Base-by-base conservation (phyloP, 805 yeast species). In the Torulaspora delbrueckii region DNA sequence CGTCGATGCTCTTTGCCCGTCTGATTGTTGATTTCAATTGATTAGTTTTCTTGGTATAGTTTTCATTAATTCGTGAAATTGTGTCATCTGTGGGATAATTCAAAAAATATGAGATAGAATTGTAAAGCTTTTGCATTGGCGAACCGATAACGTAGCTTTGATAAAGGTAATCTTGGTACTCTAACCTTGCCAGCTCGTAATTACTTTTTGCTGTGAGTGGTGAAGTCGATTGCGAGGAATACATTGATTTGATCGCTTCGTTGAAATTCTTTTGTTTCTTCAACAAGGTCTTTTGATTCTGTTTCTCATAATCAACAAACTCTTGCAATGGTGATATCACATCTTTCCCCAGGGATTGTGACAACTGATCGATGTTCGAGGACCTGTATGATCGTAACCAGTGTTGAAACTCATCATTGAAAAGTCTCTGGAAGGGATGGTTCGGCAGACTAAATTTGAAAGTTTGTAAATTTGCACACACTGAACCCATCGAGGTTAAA, bases 101-200 rank as follows among this genome's bases (percentile, higher is more conserved):
- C 10, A 45, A 19, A 24, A 45, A 40, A n/a, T 8, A 14, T 7
- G 38, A 37, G 5, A 46, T 9, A 2, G 49, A 32, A 8, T 22
- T 31, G 14, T 38, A 39, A 4, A 48, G 25, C 18, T 38, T 45
- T 34, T 43, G 46, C 22, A 45, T 8, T 1, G 48, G 49, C 13
- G 46, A 35, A 6, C 52, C 52, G 14, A 42, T 31, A 27, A 35
- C 24, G n/a, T 25, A 34, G n/a, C 40, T 33, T 28, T 48, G 49
- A 13, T 28, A 37, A 8, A 47, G 25, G 40, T 34, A 48, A 19
- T 48, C 43, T 19, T 46, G 52, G 35, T 48, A 53, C 19, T 53
- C 54, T 26, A 51, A 37, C 16, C 57, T 37, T 13, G 46, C 32
- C 27, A 53, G 39, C 24, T 53, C 57, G 42, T 50, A 53, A 16